phyloP scores from a whole-genome alignment of 1,139 yeast species.

The Saccharomycopsis hybrid region DNA sequence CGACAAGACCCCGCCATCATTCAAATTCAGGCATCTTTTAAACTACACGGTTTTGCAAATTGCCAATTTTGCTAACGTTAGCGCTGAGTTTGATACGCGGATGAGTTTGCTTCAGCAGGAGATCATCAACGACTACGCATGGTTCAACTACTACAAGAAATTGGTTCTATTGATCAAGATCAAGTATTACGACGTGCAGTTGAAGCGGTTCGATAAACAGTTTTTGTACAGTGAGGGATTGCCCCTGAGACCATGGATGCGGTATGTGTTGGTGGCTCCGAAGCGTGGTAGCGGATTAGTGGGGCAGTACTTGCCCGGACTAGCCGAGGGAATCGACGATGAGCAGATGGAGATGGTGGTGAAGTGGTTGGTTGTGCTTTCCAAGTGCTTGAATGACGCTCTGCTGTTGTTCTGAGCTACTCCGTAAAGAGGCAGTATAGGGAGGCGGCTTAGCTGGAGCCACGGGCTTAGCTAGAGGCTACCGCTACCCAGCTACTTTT shows the following conservation, averaged over 20 bases:
- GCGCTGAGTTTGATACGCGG: neutral
- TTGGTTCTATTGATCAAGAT: conserved; percentile 51
- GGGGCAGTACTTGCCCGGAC: conserved; percentile 35
- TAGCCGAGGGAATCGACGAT: conserved; percentile 33
- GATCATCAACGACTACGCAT: conserved; percentile 52
- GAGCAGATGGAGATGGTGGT: conserved; percentile 28
- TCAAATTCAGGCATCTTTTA: neutral
- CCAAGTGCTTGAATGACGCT: conserved; percentile 1
- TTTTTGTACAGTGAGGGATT: conserved; percentile 31
- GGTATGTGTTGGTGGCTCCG: conserved; percentile 39
- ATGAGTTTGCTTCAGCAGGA: neutral
- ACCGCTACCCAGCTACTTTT: no score
- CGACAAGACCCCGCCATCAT: neutral
- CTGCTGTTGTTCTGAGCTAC: no score
- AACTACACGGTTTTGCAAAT: neutral
- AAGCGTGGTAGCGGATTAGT: conserved; percentile 28
- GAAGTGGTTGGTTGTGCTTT: conserved; percentile 25
- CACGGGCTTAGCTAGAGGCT: no score
- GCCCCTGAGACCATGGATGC: conserved; percentile 36
- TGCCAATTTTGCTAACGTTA: neutral
- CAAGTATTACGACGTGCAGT: conserved; percentile 46
- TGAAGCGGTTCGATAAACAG: conserved; percentile 44
- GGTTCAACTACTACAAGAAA: conserved; percentile 58
- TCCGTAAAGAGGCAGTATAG: no score
- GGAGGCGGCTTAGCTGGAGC: no score